Evolutionary conservation across 805 yeast species (phyloP), one percentile per base, ranked within the genome.

Genomic region (Candida vaughaniae): DNA sequence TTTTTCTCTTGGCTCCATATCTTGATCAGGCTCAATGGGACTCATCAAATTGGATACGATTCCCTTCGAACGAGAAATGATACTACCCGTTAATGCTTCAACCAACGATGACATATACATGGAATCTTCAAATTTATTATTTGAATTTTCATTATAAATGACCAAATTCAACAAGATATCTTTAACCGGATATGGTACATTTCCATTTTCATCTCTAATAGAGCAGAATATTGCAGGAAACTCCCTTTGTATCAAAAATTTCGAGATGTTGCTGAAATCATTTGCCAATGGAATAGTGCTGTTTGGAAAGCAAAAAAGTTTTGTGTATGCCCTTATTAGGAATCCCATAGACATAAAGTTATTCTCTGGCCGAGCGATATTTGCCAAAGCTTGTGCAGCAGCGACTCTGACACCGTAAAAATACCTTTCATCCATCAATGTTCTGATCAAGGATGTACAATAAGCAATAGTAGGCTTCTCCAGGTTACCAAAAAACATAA

Each of bases 321-420:
- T 62, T 44, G 78, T 82, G 56, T 78, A 88, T 0, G 88, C 85
- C 50, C 74, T 77, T 27, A 87, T 59, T 35, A 93, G 66, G 53
- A 86, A 91, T 28, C 68, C 69, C 48, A 84, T 69, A 0, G 98
- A 98, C 19, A 84, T 65, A 56, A 75, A 85, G n/a, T 72, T 71
- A 27, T 77, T 69, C 9, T 75, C 77, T 23, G 74, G 75, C 16
- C 65, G 76, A 0, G 95, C 82, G 35, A 79, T 69, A n/a, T 61
- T 71, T 0, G 90, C 82, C 29, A 93, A 66, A 0, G 93, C 93
- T 31, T 64, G 58, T 1, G 95, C 95, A 1, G 99, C 97, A 39
- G 87, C 95, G 12, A 80, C 73, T 40, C 99, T 69, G 1, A 93
- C 79, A 3, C 97, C 97, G 58, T 86, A 89, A 53, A 79, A 91